Base-by-base conservation (phyloP, 2,329 filamentous ascomycete species). In the Saccharata proteae region DNA sequence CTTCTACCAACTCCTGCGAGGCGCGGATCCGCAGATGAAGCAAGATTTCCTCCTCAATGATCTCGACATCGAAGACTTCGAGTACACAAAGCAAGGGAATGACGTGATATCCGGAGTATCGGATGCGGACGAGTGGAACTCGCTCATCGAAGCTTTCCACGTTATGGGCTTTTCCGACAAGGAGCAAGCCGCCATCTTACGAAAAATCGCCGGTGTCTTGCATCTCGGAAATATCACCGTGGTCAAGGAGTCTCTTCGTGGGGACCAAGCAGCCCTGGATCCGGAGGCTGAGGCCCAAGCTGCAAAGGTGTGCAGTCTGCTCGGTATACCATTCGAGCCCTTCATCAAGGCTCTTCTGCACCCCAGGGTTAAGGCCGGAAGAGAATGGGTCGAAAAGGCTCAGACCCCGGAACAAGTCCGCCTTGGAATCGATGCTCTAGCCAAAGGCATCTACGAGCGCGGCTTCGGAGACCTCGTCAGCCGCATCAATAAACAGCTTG, bases 371-470 rank as follows among this genome's bases (percentile, higher is more conserved):
- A 94, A 93, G 57, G 90, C 90, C 24, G 90, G 90, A 13, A 75
- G 86, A 31, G 90, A 98, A 59, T 96, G 88, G 90, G 90, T 98
- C 2, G 86, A 96, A 51, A 98, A 96, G 54, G 86, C 92, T 2
- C 90, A 98, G 52, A 96, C 88, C 1, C 88, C 90, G 0, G 92
- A 98, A 42, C 90, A 98, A 53, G 92, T 94, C 26, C 80, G 83
- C 15, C 74, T 94, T 7, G 73, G 82, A 3, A 72, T 98, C 26
- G 85, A 96, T 57, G 88, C 90, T 11, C 67, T 98, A 11, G 77
- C 90, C 6, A 98, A 98, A 57, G 90, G 90, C 58, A 93, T 98
- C 43, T 98, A 98, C 52, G 90, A 98, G 55, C 81, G 92, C 38
- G 80, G 82, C 0, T 98, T 98, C 47, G 86, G 90, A 16, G 81